Percentiles rank a stretch among this genome's conserved stretches.
These are phyloP conservation scores for Rutstroemia sp. DNA, from an alignment of 2,329 filamentous ascomycete genomes.

Conservation along the genomic window DNA sequence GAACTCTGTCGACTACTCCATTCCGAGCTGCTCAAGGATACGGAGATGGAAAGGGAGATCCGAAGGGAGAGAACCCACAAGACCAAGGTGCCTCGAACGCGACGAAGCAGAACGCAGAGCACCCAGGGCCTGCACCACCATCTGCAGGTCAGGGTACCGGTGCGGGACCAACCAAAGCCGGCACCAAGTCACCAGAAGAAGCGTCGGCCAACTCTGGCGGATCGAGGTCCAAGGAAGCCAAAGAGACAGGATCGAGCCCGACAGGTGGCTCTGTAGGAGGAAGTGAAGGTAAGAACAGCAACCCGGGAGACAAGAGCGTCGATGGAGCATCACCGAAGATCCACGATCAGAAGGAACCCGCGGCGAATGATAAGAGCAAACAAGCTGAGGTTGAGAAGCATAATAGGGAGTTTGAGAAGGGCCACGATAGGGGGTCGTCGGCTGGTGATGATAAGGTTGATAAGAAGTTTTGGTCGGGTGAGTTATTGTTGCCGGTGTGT, in stretches of 20 bases:
- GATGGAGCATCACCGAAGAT: slow-evolving; percentile 14
- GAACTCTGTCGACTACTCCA: slow-evolving; percentile 17
- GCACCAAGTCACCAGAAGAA: slow-evolving; percentile 23
- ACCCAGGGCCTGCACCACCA: slow-evolving; percentile 36
- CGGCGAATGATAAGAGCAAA: slow-evolving; percentile 34
- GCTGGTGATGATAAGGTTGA: slow-evolving; percentile 45
- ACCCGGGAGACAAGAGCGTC: not conserved
- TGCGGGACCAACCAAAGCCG: slow-evolving; percentile 31
- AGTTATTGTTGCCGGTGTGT: not conserved
- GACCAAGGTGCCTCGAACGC: slow-evolving; percentile 29
- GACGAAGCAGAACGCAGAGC: slow-evolving; percentile 33
- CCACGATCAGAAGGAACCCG: slow-evolving; percentile 16
- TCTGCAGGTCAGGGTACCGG: slow-evolving; percentile 34
- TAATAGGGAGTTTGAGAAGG: slow-evolving; percentile 49
- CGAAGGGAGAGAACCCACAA: slow-evolving; percentile 31
- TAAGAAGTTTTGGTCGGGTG: slow-evolving; percentile 45
- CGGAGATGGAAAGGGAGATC: slow-evolving; percentile 35
- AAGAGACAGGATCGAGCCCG: slow-evolving; percentile 31
- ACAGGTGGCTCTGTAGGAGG: slow-evolving; percentile 22
- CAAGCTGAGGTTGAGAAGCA: slow-evolving; percentile 50
- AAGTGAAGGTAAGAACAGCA: slow-evolving; percentile 20
- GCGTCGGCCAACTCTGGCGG: slow-evolving; percentile 34
- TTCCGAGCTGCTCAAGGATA: slow-evolving; percentile 29
- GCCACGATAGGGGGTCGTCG: slow-evolving; percentile 39
- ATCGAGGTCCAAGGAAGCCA: slow-evolving; percentile 33